Conservation (phyloP, 257 asterid genomes). For the Leonotis leonurus region DNA sequence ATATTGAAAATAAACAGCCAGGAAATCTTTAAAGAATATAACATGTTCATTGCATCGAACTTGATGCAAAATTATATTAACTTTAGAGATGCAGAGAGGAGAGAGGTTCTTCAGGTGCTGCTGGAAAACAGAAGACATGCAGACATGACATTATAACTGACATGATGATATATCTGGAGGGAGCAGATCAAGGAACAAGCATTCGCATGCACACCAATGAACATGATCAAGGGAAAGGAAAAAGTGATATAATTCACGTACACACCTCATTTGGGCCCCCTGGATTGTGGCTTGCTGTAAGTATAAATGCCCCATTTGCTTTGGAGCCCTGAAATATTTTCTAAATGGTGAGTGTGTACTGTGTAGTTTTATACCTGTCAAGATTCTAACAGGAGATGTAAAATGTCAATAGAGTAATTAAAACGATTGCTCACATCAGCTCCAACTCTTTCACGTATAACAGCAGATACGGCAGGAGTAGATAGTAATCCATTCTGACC, state of each 20-base stretch:
- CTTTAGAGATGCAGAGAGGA: not conserved
- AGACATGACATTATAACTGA: not conserved
- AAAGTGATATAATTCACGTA: slow-evolving; percentile 2
- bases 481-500: slow-evolving; percentile 89
- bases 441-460: slow-evolving; percentile 80
- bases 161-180: slow-evolving; percentile 9
- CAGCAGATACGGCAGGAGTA: slow-evolving; percentile 94
- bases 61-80: not conserved
- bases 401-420: slow-evolving; percentile 8
- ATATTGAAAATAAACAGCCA: not conserved
- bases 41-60: not conserved
- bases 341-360: slow-evolving; percentile 2
- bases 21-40: not conserved
- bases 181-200: slow-evolving; percentile 49
- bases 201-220: slow-evolving; percentile 13
- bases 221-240: not conserved
- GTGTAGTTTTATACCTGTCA: no score
- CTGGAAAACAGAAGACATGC: not conserved
- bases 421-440: slow-evolving; percentile 57
- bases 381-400: not conserved
- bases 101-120: not conserved
- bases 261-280: slow-evolving; percentile 95
- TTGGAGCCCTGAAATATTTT: slow-evolving; percentile 68
- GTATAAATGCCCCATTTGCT: slow-evolving; percentile 87
- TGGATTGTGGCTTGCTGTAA: slow-evolving; percentile 99